Conservation (phyloP, 2,329 filamentous ascomycete genomes). For the Nemania sp. region DNA sequence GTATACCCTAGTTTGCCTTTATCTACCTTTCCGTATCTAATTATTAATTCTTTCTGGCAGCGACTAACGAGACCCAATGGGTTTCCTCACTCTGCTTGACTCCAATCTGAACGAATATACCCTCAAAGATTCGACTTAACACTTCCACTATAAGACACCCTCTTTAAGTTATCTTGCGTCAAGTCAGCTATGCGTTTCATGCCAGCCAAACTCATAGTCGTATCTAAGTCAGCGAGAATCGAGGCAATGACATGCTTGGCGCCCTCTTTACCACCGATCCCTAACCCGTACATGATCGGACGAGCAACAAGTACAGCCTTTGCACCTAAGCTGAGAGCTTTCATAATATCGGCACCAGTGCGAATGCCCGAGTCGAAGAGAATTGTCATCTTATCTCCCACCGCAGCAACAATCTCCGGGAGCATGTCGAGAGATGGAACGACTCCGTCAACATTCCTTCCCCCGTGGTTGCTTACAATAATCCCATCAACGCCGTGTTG, state of each 20-base stretch:
- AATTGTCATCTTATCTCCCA: slow-evolving; percentile 60
- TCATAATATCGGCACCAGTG: slow-evolving; percentile 62
- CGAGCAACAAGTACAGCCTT: slow-evolving; percentile 62
- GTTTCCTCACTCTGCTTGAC: too few relatives aligned
- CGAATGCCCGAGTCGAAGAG: slow-evolving; percentile 66
- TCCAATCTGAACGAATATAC: too few relatives aligned
- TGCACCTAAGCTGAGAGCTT: slow-evolving; percentile 56
- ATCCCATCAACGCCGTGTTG: slow-evolving; percentile 41
- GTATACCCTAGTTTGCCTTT: too few relatives aligned
- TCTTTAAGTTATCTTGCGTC: slow-evolving; percentile 41
- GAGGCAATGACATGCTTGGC: slow-evolving; percentile 34
- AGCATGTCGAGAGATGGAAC: slow-evolving; percentile 59
- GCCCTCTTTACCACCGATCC: slow-evolving; percentile 35
- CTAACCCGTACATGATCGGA: slow-evolving; percentile 55
- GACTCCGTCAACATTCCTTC: slow-evolving; percentile 59
- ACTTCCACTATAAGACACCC: slow-evolving; percentile 41
- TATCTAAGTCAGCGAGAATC: slow-evolving; percentile 34
- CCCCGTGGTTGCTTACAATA: slow-evolving; percentile 62
- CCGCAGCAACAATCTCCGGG: slow-evolving; percentile 63
- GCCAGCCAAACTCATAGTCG: slow-evolving; percentile 35
- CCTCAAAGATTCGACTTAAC: slow-evolving; percentile 40
- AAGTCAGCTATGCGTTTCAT: slow-evolving; percentile 45
- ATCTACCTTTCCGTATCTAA: too few relatives aligned
- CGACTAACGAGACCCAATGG: too few relatives aligned
- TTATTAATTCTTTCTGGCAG: too few relatives aligned